Percentiles rank a stretch among this genome's conserved stretches.
These are phyloP conservation scores for Candida pseudoviswanathii DNA, from an alignment of 1,139 yeast species.

Conservation along the genomic window DNA sequence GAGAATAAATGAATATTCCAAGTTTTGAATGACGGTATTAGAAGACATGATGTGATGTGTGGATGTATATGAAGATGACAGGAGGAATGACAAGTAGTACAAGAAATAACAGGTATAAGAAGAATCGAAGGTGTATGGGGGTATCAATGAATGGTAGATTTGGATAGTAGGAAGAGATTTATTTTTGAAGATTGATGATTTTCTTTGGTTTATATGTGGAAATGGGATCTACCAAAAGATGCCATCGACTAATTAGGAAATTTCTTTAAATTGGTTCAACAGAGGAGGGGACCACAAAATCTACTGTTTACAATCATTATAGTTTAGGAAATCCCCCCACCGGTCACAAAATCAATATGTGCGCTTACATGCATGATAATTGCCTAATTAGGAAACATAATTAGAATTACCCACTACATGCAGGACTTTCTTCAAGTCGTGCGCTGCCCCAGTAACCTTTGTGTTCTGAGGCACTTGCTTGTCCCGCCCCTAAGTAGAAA, in stretches of 20 bases:
- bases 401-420: neutral
- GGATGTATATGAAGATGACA: neutral
- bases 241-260: conserved; percentile 5
- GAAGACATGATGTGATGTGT: neutral
- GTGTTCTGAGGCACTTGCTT: too few species aligned
- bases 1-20: conserved; percentile 40
- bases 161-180: neutral
- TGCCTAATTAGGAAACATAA: neutral
- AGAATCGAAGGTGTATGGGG: neutral
- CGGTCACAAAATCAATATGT: neutral
- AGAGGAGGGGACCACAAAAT: neutral
- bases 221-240: neutral
- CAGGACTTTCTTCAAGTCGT: neutral
- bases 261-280: neutral
- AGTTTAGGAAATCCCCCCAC: neutral
- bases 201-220: neutral
- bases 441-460: too few species aligned
- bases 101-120: neutral
- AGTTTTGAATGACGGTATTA: conserved; percentile 24
- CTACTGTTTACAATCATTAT: neutral
- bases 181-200: neutral
- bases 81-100: neutral
- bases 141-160: neutral
- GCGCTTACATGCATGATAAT: neutral
- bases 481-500: too few species aligned